phyloP scores from a whole-genome alignment of 2,329 filamentous ascomycete genomes.

The Calonectria crousiana region DNA sequence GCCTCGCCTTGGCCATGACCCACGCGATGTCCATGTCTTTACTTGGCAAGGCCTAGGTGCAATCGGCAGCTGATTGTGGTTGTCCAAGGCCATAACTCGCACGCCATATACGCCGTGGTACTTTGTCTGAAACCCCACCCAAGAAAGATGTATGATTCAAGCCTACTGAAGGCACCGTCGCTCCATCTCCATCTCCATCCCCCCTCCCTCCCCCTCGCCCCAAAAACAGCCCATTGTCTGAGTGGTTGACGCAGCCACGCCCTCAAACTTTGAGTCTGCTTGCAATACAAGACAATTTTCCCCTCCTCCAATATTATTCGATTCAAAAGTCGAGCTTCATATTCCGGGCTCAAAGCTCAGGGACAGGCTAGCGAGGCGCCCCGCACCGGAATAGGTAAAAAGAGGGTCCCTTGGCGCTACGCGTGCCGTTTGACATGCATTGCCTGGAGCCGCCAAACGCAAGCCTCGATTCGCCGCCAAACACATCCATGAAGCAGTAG shows the following conservation, averaged over 20 bases:
- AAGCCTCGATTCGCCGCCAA: slow-evolving; percentile 18
- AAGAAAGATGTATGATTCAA: not conserved
- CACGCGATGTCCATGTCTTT: slow-evolving; percentile 27
- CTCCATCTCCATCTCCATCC: not conserved
- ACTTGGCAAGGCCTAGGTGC: not conserved
- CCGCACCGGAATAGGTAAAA: slow-evolving; percentile 18
- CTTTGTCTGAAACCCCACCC: slow-evolving; percentile 5
- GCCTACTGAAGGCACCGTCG: not conserved
- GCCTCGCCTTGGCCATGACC: slow-evolving; percentile 32
- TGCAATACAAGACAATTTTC: not conserved
- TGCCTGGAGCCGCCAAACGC: slow-evolving; percentile 23
- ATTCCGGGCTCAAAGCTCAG: slow-evolving; percentile 40
- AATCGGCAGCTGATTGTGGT: not conserved
- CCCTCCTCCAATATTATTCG: slow-evolving; percentile 18
- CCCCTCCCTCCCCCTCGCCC: not conserved
- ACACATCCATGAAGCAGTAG: slow-evolving; percentile 4
- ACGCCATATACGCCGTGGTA: not conserved
- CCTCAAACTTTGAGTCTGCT: not conserved
- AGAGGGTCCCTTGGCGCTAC: slow-evolving; percentile 20
- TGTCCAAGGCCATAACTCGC: not conserved
- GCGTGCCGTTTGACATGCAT: slow-evolving; percentile 32
- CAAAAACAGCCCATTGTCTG: not conserved
- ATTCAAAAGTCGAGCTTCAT: slow-evolving; percentile 28
- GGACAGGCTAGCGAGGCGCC: slow-evolving; percentile 32
- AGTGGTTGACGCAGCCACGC: not conserved